Base-by-base conservation (phyloP, 345 rosid species). In the Rhodamnia argentea region DNA sequence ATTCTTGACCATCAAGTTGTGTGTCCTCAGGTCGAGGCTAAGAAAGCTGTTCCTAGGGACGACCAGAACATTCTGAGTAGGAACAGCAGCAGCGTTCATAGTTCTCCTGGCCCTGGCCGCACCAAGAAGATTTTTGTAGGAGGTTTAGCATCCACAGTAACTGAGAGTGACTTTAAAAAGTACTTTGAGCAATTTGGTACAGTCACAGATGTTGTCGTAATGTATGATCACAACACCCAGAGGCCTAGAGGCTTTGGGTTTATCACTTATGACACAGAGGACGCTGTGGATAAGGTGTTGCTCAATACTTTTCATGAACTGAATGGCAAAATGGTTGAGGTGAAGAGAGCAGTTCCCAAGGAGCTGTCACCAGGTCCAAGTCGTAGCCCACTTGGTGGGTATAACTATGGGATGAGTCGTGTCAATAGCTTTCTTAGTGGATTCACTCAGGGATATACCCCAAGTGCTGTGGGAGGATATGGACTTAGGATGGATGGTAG, bases 221-320 rank as follows among this genome's bases (percentile, higher is more conserved):
- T 94, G 97, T 93, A 94, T 84, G 97, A 94, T 90, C 97, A 93
- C 90, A 94, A 93, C 90, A 94, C 97, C 13, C 96, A 94, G 85
- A 92, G 97, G 90, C 97, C 96, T 29, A 89, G 97, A 81, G 97
- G 97, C 59, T 94, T 94, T 50, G 97, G 97, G 50, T 94, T 94
- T 86, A 93, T 94, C 75, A 94, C 97, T 60, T 94, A 90, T 86
- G 96, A 94, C 88, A 93, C 95, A 5, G 97, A 94, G 85, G 97
- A 94, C 76, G 95, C 96, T 13, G 96, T 93, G 86, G 97, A 93
- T 86, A 93, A 89, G 87, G 96, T 91, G 12, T 87, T 94, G 92
- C 87, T 88, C 44, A 94, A 90, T 88, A 93, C 95, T 84, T 94
- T 94, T 82, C 97, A 94, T 89, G 96, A 94, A 89, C 89, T 94